Conservation (phyloP, 257 asterid genomes). For the Solanum pimpinellifolium region DNA sequence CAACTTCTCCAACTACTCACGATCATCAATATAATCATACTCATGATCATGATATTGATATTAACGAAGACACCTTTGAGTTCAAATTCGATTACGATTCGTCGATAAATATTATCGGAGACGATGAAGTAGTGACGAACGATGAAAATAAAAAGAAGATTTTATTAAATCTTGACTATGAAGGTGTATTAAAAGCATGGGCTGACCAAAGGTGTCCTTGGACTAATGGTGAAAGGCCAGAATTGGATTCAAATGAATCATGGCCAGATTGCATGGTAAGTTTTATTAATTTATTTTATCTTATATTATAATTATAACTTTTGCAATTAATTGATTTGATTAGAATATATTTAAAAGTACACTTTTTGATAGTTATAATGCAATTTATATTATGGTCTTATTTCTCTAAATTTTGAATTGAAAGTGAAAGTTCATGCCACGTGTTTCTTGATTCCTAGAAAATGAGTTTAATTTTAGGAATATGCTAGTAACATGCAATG, state of each 20-base stretch:
- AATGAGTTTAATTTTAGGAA: background rate
- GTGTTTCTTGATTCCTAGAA: background rate
- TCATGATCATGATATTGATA: constrained; percentile 9
- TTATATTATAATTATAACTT: background rate
- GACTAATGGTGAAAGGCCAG: constrained; percentile 66
- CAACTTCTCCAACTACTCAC: background rate
- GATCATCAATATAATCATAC: background rate
- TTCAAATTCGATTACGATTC: constrained; percentile 48
- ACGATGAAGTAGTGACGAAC: background rate
- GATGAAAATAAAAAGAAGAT: constrained; percentile 18
- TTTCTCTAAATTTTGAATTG: background rate
- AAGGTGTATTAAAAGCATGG: constrained; percentile 64
- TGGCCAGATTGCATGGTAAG: constrained; percentile 69
- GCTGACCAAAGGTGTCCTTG: constrained; percentile 59
- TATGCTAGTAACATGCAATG: background rate
- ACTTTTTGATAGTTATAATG: background rate
- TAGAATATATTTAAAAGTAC: background rate
- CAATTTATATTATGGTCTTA: background rate
- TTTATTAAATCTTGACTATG: constrained; percentile 58
- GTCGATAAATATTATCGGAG: background rate
- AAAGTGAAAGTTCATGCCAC: background rate
- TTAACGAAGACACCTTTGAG: constrained; percentile 37
- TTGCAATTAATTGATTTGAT: background rate
- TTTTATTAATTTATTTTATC: background rate
- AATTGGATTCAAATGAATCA: constrained; percentile 31